A percentile compares a stretch with the other conserved stretches of the same genome.
Evolutionary conservation across 257 asterid genomes (phyloP).

Genomic region (Salvia rosmarinus): DNA sequence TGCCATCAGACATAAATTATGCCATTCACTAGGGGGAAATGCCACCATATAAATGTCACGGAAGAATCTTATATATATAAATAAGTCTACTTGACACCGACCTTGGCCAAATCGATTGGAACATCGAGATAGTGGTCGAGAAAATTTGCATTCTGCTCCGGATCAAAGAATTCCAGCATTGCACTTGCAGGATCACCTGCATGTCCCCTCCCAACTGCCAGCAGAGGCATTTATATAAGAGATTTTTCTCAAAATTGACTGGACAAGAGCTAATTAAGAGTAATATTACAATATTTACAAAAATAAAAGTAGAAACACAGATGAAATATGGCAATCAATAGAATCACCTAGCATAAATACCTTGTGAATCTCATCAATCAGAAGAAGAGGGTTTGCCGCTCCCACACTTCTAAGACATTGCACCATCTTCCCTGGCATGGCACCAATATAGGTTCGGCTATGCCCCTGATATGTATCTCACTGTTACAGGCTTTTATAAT

Average conservation of each 20-base stretch:
- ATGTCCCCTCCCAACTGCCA: constrained; percentile 97
- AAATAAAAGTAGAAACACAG: constrained; percentile 12
- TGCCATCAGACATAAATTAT: constrained; percentile 14
- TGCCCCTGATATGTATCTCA: constrained; percentile 64
- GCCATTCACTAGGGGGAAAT: constrained; percentile 9
- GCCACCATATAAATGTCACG: neutral
- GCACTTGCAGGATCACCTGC: constrained; percentile 99
- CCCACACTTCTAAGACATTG: constrained; percentile 95
- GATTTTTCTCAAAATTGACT: constrained; percentile 29
- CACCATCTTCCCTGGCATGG: constrained; percentile 99
- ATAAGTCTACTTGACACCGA: constrained; percentile 42
- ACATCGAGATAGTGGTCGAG: constrained; percentile 99
- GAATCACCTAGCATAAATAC: constrained; percentile 43
- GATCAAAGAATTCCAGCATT: constrained; percentile 98
- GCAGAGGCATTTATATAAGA: constrained; percentile 34
- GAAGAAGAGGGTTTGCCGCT: constrained; percentile 97
- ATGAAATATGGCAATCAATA: constrained; percentile 5
- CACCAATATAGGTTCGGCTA: constrained; percentile 98
- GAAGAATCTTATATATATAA: no score
- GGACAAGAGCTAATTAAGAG: constrained; percentile 11
- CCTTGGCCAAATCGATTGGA: constrained; percentile 96
- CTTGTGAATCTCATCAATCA: constrained; percentile 99
- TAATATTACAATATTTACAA: neutral
- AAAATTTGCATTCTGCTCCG: constrained; percentile 98
- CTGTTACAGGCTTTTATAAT: constrained; percentile 30